phyloP scores from a whole-genome alignment of 2,329 filamentous ascomycete species.

The Cyclaneusma minus region DNA sequence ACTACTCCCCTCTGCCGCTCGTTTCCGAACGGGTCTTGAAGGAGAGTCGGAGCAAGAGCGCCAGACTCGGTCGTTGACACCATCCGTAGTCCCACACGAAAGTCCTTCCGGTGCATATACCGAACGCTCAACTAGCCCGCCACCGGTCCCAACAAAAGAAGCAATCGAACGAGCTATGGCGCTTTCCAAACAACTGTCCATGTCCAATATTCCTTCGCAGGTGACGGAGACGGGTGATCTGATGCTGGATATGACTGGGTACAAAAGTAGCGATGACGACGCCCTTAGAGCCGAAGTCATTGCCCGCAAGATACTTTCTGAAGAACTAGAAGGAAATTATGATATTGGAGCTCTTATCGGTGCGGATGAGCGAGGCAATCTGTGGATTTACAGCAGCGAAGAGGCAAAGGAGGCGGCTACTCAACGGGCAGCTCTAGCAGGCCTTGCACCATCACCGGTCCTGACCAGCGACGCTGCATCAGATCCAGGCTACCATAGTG shows the following conservation, averaged over 20 bases:
- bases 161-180: slow-evolving; percentile 71
- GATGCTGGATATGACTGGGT: slow-evolving; percentile 96
- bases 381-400: slow-evolving; percentile 99
- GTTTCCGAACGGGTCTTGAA: slow-evolving; percentile 8
- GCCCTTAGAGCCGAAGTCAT: slow-evolving; percentile 84
- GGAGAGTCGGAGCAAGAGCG: slow-evolving; percentile 18
- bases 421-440: slow-evolving; percentile 38
- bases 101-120: slow-evolving; percentile 17
- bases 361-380: slow-evolving; percentile 85
- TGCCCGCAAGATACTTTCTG: slow-evolving; percentile 78
- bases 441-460: slow-evolving; percentile 25
- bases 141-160: slow-evolving; percentile 54
- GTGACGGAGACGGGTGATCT: slow-evolving; percentile 89
- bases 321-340: slow-evolving; percentile 88
- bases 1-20: slow-evolving; percentile 29
- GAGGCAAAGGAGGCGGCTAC: slow-evolving; percentile 84
- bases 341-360: slow-evolving; percentile 93
- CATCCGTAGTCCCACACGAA: slow-evolving; percentile 16
- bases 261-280: slow-evolving; percentile 88
- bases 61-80: slow-evolving; percentile 23
- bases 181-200: slow-evolving; percentile 74
- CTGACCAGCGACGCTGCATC: slow-evolving; percentile 53
- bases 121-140: slow-evolving; percentile 60
- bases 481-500: slow-evolving; percentile 90
- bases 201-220: slow-evolving; percentile 80